Conservation (phyloP, 1,284 basidiomycete species). For the Ganoderma sinense region DNA sequence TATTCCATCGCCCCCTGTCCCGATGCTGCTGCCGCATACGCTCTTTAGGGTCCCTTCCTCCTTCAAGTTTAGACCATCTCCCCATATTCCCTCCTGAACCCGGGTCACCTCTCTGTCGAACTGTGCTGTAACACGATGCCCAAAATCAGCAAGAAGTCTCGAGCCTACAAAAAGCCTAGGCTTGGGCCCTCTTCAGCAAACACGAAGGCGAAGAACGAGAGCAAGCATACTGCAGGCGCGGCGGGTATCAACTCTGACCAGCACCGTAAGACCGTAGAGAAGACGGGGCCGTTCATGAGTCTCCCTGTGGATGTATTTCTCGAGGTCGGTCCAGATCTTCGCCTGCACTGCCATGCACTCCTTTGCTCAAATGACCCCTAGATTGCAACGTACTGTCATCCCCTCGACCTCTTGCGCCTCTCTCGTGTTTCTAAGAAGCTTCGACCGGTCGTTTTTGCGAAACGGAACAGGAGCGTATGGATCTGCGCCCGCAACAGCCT, state of each 20-base stretch:
- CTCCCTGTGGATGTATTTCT: constrained; percentile 30
- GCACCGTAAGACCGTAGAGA: not conserved
- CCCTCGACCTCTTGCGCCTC: constrained; percentile 38
- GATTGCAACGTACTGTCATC: constrained; percentile 39
- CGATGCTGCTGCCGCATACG: not conserved
- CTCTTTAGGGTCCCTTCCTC: not conserved
- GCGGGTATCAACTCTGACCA: not conserved
- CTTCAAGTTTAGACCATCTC: too few relatives aligned
- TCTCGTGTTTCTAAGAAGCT: constrained; percentile 8
- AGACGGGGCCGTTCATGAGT: constrained; percentile 14
- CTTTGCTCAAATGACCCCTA: constrained; percentile 21
- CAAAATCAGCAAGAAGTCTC: not conserved
- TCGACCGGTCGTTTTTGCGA: not conserved
- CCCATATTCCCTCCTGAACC: too few relatives aligned
- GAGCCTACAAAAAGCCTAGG: not conserved
- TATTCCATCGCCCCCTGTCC: not conserved
- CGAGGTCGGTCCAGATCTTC: constrained; percentile 17
- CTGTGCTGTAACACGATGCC: not conserved
- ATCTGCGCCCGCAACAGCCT: constrained; percentile 2
- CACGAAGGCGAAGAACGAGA: not conserved
- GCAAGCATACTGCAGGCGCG: not conserved
- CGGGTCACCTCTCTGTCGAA: too few relatives aligned
- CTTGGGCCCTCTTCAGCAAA: not conserved
- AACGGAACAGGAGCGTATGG: constrained; percentile 5
- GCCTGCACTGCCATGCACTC: too few relatives aligned